Evolutionary conservation across 768 basidiomycete species (phyloP).

Genomic region (Fomitopsis pulvina): DNA sequence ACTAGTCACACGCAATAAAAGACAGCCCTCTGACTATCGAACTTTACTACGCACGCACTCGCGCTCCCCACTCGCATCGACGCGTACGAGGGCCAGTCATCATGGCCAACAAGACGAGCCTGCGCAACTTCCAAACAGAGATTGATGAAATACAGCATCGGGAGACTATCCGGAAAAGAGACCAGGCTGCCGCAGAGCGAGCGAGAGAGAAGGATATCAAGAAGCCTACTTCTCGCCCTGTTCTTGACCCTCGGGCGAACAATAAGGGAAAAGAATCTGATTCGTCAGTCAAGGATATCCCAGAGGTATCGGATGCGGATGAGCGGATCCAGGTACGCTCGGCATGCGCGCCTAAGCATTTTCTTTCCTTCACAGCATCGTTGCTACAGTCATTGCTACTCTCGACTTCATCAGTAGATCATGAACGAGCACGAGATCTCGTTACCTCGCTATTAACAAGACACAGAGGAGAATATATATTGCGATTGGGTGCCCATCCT

Average conservation of each 20-base stretch:
- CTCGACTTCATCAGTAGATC: conserved; percentile 33
- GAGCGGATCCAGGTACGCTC: conserved; percentile 45
- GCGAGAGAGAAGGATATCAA: conserved; percentile 23
- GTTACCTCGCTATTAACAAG: conserved; percentile 63
- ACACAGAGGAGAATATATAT: conserved; percentile 64
- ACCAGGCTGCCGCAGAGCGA: conserved; percentile 26
- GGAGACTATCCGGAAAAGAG: conserved; percentile 59
- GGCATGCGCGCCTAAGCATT: neutral
- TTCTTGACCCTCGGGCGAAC: conserved; percentile 13
- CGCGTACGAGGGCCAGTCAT: neutral
- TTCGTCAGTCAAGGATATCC: conserved; percentile 1
- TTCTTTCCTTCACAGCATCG: neutral
- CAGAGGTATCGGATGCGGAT: conserved; percentile 36
- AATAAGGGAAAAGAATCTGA: conserved; percentile 1
- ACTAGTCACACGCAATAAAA: too few species aligned
- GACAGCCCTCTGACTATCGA: too few species aligned
- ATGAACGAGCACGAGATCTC: conserved; percentile 54
- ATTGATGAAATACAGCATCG: conserved; percentile 71
- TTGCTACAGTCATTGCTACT: conserved; percentile 37
- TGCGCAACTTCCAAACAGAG: conserved; percentile 64
- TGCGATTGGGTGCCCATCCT: conserved; percentile 67
- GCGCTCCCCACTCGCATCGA: neutral
- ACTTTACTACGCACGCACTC: neutral
- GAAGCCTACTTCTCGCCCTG: conserved; percentile 34
- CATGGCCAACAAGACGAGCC: conserved; percentile 37